phyloP scores from a whole-genome alignment of 495 filamentous ascomycete genomes.

The Penicillium soppii region DNA sequence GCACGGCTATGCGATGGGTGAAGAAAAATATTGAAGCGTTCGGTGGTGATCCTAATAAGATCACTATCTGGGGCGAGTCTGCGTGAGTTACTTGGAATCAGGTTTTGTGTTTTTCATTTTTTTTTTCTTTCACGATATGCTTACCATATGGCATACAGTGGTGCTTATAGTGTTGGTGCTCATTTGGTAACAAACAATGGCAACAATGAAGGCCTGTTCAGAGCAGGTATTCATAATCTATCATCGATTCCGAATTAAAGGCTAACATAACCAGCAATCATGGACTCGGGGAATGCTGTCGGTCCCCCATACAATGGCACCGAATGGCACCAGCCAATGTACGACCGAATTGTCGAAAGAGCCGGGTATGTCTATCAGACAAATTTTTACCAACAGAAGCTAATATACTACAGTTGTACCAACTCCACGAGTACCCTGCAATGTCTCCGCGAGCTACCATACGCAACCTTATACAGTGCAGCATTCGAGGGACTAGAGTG shows the following conservation, averaged over 20 bases:
- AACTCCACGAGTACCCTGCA: constrained; percentile 53
- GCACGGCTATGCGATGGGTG: constrained; percentile 49
- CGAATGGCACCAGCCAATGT: constrained; percentile 43
- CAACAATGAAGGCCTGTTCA: constrained; percentile 36
- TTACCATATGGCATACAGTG: constrained; percentile 13
- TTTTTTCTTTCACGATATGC: not conserved
- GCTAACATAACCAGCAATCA: constrained; percentile 49
- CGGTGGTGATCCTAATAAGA: constrained; percentile 55
- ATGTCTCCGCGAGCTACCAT: constrained; percentile 61
- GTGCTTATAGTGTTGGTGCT: constrained; percentile 38
- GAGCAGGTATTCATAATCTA: constrained; percentile 25
- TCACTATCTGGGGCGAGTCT: constrained; percentile 73
- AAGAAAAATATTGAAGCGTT: constrained; percentile 51
- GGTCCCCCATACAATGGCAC: constrained; percentile 41
- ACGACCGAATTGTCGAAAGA: constrained; percentile 34
- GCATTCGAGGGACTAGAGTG: constrained; percentile 41
- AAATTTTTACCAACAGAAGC: not conserved
- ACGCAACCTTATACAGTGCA: constrained; percentile 55
- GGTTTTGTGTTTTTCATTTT: no score
- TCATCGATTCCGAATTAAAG: not conserved
- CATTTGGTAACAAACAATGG: constrained; percentile 36
- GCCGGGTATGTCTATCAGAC: constrained; percentile 20
- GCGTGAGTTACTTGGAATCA: constrained; percentile 38
- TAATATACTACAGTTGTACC: constrained; percentile 48
- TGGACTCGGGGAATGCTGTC: constrained; percentile 61